Base-by-base conservation (phyloP, 2,329 filamentous ascomycete genomes). In the Chrysoporthe cubensis region DNA sequence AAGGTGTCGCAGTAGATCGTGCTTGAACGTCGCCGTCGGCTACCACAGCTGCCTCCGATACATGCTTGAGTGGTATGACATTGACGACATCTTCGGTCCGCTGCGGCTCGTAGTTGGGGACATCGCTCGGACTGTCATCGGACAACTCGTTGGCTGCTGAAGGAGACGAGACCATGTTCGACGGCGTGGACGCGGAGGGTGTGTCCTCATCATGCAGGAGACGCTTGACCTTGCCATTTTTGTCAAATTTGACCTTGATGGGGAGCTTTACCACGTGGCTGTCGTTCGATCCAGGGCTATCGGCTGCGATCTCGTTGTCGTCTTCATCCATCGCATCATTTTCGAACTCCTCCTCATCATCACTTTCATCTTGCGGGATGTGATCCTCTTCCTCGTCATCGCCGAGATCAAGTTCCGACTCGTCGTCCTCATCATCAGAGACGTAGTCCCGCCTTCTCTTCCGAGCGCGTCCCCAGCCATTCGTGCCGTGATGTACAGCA, bases 241-340 rank as follows among this genome's bases (percentile, higher is more conserved):
- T 71, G 62, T 80, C 77, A 44, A 80, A 71, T 71, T 81, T 59
- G 74, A 82, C 72, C 52, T 82, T 82, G 32, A 89, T 78, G 7
- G 85, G 84, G 16, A 97, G 83, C 76, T 92, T 94, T 66, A 97
- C 90, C 62, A 97, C 85, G 52, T 95, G 84, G 72, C 88, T 92
- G 72, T 84, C 83, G 69, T 54, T 60, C n/a, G 66, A 64, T n/a
- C 69, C 71, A 13, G 58, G 60, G 46, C 67, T 67, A 26, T 66
- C 71, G 43, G 68, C 62, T 21, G 81, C 79, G 48, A 83, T 82
- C 1, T 82, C 78, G 56, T 84, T 73, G 60, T 85, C 83, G 32
- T 86, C 86, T 50, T 89, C 86, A 13, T 81, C 81, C 75, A 88
- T 84, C 48, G 80, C 80, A n/a, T 59, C 85, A 14, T 85, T 84